phyloP scores from a whole-genome alignment of 352 stramenopile species.

The Phytopythium aichiense region DNA sequence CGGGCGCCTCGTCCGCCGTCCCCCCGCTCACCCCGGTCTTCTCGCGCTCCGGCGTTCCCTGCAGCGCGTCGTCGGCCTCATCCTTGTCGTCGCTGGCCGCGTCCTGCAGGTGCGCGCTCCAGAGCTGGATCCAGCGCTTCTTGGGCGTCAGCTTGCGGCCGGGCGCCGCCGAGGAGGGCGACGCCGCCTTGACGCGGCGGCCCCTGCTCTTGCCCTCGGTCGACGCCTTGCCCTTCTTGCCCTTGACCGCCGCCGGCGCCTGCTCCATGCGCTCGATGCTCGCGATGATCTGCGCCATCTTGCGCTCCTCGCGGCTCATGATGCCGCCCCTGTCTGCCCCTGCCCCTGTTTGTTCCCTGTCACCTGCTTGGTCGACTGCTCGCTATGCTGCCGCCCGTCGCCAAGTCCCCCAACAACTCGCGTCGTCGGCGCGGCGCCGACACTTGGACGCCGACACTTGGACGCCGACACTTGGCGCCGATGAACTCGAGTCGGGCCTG shows the following conservation, averaged over 20 bases:
- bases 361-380: neutral
- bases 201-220: conserved; percentile 27
- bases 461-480: too few relatives aligned
- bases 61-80: too few relatives aligned
- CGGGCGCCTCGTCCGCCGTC: neutral
- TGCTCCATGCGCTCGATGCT: conserved; percentile 79
- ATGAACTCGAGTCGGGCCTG: too few relatives aligned
- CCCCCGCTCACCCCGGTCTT: neutral
- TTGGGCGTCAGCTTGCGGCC: conserved; percentile 59
- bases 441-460: too few relatives aligned
- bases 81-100: conserved; percentile 1
- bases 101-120: conserved; percentile 47
- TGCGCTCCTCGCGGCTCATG: conserved; percentile 74
- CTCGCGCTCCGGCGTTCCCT: conserved; percentile 9
- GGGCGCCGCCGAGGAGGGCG: conserved; percentile 13
- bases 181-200: conserved; percentile 35
- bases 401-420: too few relatives aligned
- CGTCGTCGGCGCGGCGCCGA: too few relatives aligned
- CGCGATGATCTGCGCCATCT: conserved; percentile 78
- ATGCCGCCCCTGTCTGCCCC: neutral
- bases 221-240: conserved; percentile 22
- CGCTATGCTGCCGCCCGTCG: too few relatives aligned
- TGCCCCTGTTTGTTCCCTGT: too few relatives aligned
- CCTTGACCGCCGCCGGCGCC: conserved; percentile 29
- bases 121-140: conserved; percentile 75